Conservation (phyloP, 2,329 filamentous ascomycete genomes). For the Didymosphaeria variabile region DNA sequence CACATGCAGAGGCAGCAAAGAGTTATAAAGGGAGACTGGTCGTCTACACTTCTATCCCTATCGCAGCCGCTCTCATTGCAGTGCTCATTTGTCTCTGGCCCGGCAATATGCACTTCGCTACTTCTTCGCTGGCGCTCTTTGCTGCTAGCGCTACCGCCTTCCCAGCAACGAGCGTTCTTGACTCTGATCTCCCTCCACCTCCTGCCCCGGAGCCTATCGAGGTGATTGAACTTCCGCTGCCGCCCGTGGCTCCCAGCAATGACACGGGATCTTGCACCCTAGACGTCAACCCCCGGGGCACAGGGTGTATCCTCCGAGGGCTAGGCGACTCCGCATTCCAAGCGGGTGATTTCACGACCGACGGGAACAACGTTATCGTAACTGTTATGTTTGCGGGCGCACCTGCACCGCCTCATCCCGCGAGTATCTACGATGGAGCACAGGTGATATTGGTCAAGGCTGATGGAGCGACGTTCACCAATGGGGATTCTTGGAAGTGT, state of each 20-base stretch:
- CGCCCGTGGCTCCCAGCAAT: slow-evolving; percentile 41
- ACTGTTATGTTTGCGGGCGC: slow-evolving; percentile 55
- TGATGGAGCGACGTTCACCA: slow-evolving; percentile 53
- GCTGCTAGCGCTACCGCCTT: neutral
- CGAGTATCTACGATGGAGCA: slow-evolving; percentile 53
- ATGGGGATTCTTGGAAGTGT: slow-evolving; percentile 60
- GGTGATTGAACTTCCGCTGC: slow-evolving; percentile 49
- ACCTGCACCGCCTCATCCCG: slow-evolving; percentile 49
- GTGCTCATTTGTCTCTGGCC: neutral
- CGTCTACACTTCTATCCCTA: slow-evolving; percentile 14
- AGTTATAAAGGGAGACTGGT: neutral
- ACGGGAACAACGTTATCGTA: slow-evolving; percentile 55
- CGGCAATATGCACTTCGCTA: neutral
- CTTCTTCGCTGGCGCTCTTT: neutral
- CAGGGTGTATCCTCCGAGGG: slow-evolving; percentile 49
- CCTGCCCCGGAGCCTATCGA: slow-evolving; percentile 45
- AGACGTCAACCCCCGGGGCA: slow-evolving; percentile 44
- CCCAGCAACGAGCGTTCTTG: neutral
- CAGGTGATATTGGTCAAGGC: slow-evolving; percentile 55
- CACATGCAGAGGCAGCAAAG: neutral
- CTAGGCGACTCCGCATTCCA: slow-evolving; percentile 28
- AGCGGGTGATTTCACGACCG: slow-evolving; percentile 51
- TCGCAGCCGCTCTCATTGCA: neutral
- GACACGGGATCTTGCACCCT: slow-evolving; percentile 42
- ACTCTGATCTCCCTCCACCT: slow-evolving; percentile 2